Evolutionary conservation across 306 rosid genomes (phyloP), one percentile per base, ranked within the genome.

Genomic region (Crataegus laevigata): DNA sequence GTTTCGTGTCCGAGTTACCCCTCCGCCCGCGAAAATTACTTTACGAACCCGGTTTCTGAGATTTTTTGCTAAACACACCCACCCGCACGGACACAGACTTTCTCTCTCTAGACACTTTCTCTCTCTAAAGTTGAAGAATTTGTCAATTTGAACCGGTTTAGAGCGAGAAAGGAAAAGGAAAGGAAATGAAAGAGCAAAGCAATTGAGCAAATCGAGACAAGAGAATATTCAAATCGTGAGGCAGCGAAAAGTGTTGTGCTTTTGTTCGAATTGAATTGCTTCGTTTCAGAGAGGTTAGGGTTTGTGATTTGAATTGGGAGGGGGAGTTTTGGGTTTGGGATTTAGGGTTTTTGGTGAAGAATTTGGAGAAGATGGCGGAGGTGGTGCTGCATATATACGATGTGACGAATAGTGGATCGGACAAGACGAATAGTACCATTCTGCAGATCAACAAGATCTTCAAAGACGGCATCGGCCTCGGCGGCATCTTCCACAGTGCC

Each of bases 381-480:
- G 99, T 96, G 75, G 80, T 69, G 60, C 80, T 96, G 78, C 98
- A 96, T 76, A 81, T 96, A 77, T 92, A 96, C 64, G 99, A 96
- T 51, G 98, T 96, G 66, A 96, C 99, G 61, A 96, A 96, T 77
- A 96, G 98, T 85, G 99, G 98, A 96, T 96, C 99, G 55, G 99
- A 96, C 54, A 92, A 92, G 80, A 91, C 99, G 14, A 96, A 96
- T 82, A 90, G 54, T 83, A 96, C 99, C 81, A 96, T 96, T 84
- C 77, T 96, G 72, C 89, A 96, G 78, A 96, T 92, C 97, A 96
- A 96, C 80, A 96, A 87, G 98, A 90, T 96, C 87, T 96, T 96
- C 84, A 96, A 92, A 79, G 99, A 96, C 75, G 98, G 99, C 54
- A 96, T 96, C 73, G 98, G 99, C 68, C 80, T 96, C 7, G 99